These are phyloP conservation scores for Aspergillus sp. DNA, from an alignment of 2,329 filamentous ascomycete genomes.

Conservation along the genomic window DNA sequence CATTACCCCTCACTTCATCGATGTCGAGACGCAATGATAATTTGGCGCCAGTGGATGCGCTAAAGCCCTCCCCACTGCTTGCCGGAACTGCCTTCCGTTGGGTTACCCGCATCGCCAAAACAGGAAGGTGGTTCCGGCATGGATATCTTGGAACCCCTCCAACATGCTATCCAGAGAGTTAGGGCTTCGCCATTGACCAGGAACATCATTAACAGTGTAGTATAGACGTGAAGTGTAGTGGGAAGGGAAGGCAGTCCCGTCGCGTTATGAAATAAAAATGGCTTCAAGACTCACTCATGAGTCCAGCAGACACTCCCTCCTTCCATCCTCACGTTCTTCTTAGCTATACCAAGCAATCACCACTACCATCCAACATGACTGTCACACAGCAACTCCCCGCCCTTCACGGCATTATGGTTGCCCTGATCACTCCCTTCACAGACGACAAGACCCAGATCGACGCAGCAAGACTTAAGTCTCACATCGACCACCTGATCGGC, in stretches of 20 bases:
- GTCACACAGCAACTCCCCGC: background rate
- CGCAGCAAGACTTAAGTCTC: constrained; percentile 40
- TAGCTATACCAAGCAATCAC: background rate
- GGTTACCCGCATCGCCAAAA: background rate
- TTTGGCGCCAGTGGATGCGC: background rate
- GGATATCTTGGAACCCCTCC: too few species aligned
- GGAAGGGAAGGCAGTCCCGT: background rate
- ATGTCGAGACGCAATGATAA: background rate
- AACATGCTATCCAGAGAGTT: background rate
- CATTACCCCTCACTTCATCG: background rate
- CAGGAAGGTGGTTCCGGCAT: background rate
- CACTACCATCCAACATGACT: constrained; percentile 15
- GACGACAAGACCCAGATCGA: constrained; percentile 48
- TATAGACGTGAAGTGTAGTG: background rate
- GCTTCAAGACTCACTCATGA: background rate
- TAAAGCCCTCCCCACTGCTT: background rate
- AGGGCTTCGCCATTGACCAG: background rate
- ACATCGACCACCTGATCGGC: constrained; percentile 50
- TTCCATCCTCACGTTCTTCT: background rate
- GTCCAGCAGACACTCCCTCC: background rate
- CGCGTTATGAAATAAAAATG: background rate
- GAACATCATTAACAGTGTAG: too few species aligned
- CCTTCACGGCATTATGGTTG: constrained; percentile 49
- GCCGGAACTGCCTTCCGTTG: background rate
- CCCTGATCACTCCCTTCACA: constrained; percentile 52